phyloP scores from a whole-genome alignment of 1,139 yeast species.

The Yamadazyma oceani region DNA sequence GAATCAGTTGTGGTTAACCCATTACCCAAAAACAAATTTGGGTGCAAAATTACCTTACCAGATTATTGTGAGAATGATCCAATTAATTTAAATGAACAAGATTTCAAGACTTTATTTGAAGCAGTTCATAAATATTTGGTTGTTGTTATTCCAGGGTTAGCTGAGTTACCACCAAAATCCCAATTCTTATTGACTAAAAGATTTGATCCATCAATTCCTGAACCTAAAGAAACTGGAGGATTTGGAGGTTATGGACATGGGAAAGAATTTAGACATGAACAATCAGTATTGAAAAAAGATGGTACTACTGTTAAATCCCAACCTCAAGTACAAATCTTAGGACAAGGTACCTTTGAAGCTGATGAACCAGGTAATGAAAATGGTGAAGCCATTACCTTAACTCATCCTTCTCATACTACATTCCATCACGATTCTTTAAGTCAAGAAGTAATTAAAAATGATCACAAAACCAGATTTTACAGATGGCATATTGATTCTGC shows the following conservation, averaged over 20 bases:
- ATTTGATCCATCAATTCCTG: constrained; percentile 71
- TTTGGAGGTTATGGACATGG: constrained; percentile 78
- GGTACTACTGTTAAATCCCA: constrained; percentile 76
- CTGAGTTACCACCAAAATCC: constrained; percentile 62
- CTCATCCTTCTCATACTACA: constrained; percentile 79
- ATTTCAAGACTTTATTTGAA: constrained; percentile 58
- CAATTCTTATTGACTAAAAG: constrained; percentile 73
- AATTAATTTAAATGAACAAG: constrained; percentile 61
- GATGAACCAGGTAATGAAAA: constrained; percentile 66
- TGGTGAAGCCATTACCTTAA: constrained; percentile 58
- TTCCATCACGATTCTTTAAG: constrained; percentile 71
- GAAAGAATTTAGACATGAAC: constrained; percentile 75
- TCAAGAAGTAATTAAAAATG: constrained; percentile 56
- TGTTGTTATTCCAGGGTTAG: constrained; percentile 70
- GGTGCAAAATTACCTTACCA: constrained; percentile 67
- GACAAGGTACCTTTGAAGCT: constrained; percentile 73
- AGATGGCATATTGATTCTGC: constrained; percentile 96
- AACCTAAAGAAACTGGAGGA: constrained; percentile 35
- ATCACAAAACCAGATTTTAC: constrained; percentile 74
- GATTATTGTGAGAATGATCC: constrained; percentile 69
- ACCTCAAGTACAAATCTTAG: constrained; percentile 87
- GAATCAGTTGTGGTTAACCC: constrained; percentile 43
- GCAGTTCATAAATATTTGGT: constrained; percentile 72
- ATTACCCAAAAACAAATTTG: constrained; percentile 55
- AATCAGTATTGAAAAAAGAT: constrained; percentile 75